A percentile compares a stretch with the other conserved stretches of the same genome.
phyloP scores from a whole-genome alignment of 2,329 filamentous ascomycete genomes.

The Ophiosphaerella narmari region DNA sequence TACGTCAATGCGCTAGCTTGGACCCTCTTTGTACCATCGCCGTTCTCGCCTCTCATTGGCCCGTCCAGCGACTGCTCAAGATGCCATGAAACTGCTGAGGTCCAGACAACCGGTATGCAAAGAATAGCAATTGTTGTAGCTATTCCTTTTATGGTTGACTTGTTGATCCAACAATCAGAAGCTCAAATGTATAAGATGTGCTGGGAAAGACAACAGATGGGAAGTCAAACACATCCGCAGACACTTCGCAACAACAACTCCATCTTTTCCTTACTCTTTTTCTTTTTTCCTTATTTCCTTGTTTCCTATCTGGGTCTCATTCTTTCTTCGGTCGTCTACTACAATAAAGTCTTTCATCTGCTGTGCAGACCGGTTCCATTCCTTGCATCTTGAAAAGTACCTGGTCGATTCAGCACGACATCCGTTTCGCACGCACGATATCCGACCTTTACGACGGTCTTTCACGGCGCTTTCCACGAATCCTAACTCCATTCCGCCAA shows the following conservation, averaged over 20 bases:
- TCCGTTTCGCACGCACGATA: constrained; percentile 11
- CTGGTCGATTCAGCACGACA: constrained; percentile 24
- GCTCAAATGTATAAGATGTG: constrained; percentile 35
- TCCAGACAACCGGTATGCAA: constrained; percentile 36
- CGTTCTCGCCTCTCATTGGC: constrained; percentile 40
- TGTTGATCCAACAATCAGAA: constrained; percentile 22
- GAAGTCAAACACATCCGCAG: constrained; percentile 41
- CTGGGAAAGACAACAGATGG: constrained; percentile 16
- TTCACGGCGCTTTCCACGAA: constrained; percentile 7
- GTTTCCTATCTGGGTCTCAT: constrained; percentile 36
- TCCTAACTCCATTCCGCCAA: constrained; percentile 32
- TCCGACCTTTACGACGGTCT: constrained; percentile 20
- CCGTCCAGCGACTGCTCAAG: constrained; percentile 44
- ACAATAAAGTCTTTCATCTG: constrained; percentile 37
- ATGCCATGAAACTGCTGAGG: constrained; percentile 41
- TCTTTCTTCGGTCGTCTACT: constrained; percentile 11
- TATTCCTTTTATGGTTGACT: constrained; percentile 22
- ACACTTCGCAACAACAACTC: constrained; percentile 34
- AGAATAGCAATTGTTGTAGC: constrained; percentile 40
- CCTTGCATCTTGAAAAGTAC: constrained; percentile 31
- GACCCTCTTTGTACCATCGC: constrained; percentile 40
- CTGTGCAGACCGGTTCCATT: constrained; percentile 42
- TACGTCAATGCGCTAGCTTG: constrained; percentile 41
- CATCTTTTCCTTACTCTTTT: constrained; percentile 41
- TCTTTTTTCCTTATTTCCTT: constrained; percentile 41